Evolutionary conservation across 2,329 filamentous ascomycete species (phyloP), one percentile per base, ranked within the genome.

Genomic region (Fusarium musae): DNA sequence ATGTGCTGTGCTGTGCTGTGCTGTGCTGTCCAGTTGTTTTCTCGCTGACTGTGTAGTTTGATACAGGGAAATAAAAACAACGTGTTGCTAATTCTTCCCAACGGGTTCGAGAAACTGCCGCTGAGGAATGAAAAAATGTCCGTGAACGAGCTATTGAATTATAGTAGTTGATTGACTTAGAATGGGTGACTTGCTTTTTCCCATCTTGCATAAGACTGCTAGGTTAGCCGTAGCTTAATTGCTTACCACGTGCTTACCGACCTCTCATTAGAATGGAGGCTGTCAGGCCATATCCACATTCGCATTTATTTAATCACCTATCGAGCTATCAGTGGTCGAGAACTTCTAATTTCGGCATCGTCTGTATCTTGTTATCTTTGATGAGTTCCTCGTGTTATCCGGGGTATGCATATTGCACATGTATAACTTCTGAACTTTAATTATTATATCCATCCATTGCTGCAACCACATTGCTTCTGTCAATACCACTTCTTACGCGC

Each of bases 341-440:
- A 52, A 46, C 39, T 66, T 60, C 34, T 64, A 64, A 64, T 64
- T 40, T 47, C 63, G 63, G 59, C 43, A 21, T 47, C n/a, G 37
- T 34, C 65, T 49, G 23, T 28, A 32, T 39, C 28, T 23, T 21
- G 19, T 54, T 21, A 32, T 23, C 36, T 23, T 44, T 39, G 54
- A 61, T 21, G 34, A 59, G 32, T 34, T 52, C 30, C 19, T 44
- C 17, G 23, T n/a, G 28, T 47, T 26, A 26, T 42, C 60, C 28
- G 28, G 43, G 36, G 13, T 63, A 40, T 26, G 36, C 59, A 64
- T 53, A 63, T 26, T 23, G 36, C 19, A 36, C 28, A 23, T 50
- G 28, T 58, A 12, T 49, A 49, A 28, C 15, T 39, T 39, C 19
- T n/a, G 23, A 49, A 26, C 17, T 58, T 17, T 58, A 11, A 21